These are phyloP conservation scores for Aspergillus fumigatiaffinis DNA, from an alignment of 2,329 filamentous ascomycete genomes.

Conservation along the genomic window DNA sequence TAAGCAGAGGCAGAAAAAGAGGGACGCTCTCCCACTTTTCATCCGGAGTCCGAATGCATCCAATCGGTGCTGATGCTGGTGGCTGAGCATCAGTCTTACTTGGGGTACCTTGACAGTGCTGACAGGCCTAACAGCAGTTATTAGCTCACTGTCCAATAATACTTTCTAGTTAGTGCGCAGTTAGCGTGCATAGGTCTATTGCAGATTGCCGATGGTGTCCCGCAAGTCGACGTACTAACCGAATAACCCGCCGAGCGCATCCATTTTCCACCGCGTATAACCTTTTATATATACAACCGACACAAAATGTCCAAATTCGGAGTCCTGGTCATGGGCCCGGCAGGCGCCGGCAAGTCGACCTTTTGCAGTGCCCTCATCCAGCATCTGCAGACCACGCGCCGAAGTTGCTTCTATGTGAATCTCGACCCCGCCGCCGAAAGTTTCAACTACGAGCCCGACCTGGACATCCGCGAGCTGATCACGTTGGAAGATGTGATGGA, in stretches of 20 bases:
- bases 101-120: background rate
- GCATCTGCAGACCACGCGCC: conserved; percentile 81
- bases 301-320: conserved; percentile 83
- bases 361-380: conserved; percentile 94
- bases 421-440: conserved; percentile 93
- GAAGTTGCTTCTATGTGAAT: conserved; percentile 97
- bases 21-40: background rate
- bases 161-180: background rate
- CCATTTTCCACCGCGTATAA: background rate
- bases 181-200: background rate
- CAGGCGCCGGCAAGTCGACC: conserved; percentile 93
- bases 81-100: background rate
- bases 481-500: conserved; percentile 95
- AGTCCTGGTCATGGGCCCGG: conserved; percentile 91
- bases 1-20: conserved; percentile 18
- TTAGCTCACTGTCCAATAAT: background rate
- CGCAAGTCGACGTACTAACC: background rate
- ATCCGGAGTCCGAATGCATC: background rate
- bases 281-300: background rate
- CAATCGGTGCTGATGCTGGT: background rate
- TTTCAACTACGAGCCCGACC: conserved; percentile 85
- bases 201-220: background rate
- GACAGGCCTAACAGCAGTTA: no score
- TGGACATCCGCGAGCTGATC: conserved; percentile 94
- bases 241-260: background rate